A percentile compares a stretch with the other conserved stretches of the same genome.
These are phyloP conservation scores for Apiospora hydei DNA, from an alignment of 2,329 filamentous ascomycete genomes.

Conservation along the genomic window DNA sequence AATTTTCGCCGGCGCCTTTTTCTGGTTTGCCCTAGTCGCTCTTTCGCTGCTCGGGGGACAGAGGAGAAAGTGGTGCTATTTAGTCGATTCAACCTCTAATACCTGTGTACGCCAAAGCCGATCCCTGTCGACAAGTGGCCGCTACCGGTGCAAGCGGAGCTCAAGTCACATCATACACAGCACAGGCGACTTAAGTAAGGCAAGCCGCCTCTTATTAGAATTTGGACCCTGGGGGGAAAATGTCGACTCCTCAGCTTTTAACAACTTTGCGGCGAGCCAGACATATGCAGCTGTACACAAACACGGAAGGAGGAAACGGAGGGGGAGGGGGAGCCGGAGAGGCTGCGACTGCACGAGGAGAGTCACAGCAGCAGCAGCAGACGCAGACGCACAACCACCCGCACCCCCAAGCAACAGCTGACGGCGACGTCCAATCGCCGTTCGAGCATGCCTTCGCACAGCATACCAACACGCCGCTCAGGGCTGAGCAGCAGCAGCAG, in stretches of 20 bases:
- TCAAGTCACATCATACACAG: constrained; percentile 21
- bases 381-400: constrained; percentile 22
- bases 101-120: not conserved
- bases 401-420: constrained; percentile 4
- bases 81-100: constrained; percentile 16
- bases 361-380: constrained; percentile 24
- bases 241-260: constrained; percentile 22
- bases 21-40: constrained; percentile 13
- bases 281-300: constrained; percentile 18
- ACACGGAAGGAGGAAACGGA: constrained; percentile 13
- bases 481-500: constrained; percentile 17
- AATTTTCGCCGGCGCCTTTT: constrained; percentile 15
- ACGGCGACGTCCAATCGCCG: not conserved
- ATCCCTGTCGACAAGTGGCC: constrained; percentile 20
- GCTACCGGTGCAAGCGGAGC: constrained; percentile 21
- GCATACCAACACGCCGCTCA: constrained; percentile 9
- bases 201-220: constrained; percentile 16
- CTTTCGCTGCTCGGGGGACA: not conserved
- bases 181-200: constrained; percentile 18
- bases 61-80: constrained; percentile 18
- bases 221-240: constrained; percentile 19
- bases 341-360: constrained; percentile 18
- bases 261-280: constrained; percentile 17
- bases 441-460: constrained; percentile 10
- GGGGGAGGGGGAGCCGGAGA: constrained; percentile 7